Evolutionary conservation across 2,329 filamentous ascomycete species (phyloP).

Genomic region (Penicillium hesseltinei): DNA sequence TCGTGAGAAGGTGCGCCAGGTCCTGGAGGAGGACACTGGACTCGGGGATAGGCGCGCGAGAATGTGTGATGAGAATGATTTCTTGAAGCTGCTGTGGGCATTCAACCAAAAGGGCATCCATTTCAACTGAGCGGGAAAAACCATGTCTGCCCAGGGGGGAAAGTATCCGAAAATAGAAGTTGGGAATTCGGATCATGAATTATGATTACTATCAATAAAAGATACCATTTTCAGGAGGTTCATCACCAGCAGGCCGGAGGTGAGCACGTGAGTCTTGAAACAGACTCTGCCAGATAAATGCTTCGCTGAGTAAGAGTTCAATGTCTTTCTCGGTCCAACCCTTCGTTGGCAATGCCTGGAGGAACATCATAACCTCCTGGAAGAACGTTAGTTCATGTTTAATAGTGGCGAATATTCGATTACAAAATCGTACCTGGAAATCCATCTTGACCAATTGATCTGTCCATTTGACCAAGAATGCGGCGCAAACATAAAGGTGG

Average conservation of each 20-base stretch:
- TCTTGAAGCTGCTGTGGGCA: conserved; percentile 73
- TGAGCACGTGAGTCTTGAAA: conserved; percentile 95
- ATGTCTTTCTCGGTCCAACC: conserved; percentile 98
- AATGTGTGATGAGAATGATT: conserved; percentile 90
- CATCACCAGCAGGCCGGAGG: conserved; percentile 50
- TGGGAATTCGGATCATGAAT: conserved; percentile 28
- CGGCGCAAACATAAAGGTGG: conserved; percentile 96
- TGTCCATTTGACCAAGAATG: conserved; percentile 98
- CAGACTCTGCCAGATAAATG: conserved; percentile 97
- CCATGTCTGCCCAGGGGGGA: conserved; percentile 4
- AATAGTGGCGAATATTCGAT: neutral
- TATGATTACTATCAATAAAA: conserved; percentile 37
- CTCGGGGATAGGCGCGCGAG: conserved; percentile 78
- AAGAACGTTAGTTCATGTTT: conserved; percentile 17
- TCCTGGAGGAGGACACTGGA: conserved; percentile 76
- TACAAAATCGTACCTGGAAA: conserved; percentile 57
- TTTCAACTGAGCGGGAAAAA: conserved; percentile 61
- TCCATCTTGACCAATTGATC: conserved; percentile 95
- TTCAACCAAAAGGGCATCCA: conserved; percentile 94
- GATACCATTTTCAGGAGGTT: conserved; percentile 35
- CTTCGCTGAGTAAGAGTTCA: conserved; percentile 89
- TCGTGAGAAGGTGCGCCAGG: conserved; percentile 80
- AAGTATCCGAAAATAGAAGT: conserved; percentile 13
- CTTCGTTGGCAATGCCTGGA: conserved; percentile 88
- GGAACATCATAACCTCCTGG: conserved; percentile 99